Percentiles rank a stretch among this genome's conserved stretches.
Conservation (phyloP, 2,329 filamentous ascomycete genomes). For the Diplodia corticola region DNA sequence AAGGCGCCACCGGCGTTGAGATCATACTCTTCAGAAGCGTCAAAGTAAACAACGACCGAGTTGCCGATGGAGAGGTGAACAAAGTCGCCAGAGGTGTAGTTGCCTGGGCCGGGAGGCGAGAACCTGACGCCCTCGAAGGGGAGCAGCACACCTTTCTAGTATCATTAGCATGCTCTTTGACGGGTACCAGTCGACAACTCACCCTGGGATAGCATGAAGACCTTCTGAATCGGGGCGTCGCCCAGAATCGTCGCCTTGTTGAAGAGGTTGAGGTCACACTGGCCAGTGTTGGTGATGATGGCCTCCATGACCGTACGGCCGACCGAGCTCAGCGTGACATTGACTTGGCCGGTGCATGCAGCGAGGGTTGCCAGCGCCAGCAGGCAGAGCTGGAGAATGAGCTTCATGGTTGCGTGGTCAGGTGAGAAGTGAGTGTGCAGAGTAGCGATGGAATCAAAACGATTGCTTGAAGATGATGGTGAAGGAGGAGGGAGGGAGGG, state of each 20-base stretch:
- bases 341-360: constrained; percentile 29
- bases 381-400: constrained; percentile 23
- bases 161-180: not conserved
- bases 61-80: constrained; percentile 48
- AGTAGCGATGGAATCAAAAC: not conserved
- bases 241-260: constrained; percentile 58
- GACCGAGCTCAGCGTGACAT: constrained; percentile 47
- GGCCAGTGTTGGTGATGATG: constrained; percentile 55
- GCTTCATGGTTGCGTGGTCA: constrained; percentile 26
- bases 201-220: constrained; percentile 51
- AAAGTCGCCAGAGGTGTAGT: constrained; percentile 53
- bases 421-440: not conserved
- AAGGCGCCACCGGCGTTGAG: constrained; percentile 54
- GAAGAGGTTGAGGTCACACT: constrained; percentile 52
- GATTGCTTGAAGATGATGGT: not conserved
- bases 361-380: constrained; percentile 28
- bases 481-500: not conserved
- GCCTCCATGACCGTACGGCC: constrained; percentile 57
- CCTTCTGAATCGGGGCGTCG: constrained; percentile 54
- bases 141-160: constrained; percentile 42
- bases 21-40: constrained; percentile 58
- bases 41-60: constrained; percentile 55
- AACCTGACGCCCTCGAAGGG: constrained; percentile 57
- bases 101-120: constrained; percentile 44
- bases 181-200: constrained; percentile 29